Evolutionary conservation across 164 flowering plant species (phyloP).

Genomic region (Saururus chinensis): DNA sequence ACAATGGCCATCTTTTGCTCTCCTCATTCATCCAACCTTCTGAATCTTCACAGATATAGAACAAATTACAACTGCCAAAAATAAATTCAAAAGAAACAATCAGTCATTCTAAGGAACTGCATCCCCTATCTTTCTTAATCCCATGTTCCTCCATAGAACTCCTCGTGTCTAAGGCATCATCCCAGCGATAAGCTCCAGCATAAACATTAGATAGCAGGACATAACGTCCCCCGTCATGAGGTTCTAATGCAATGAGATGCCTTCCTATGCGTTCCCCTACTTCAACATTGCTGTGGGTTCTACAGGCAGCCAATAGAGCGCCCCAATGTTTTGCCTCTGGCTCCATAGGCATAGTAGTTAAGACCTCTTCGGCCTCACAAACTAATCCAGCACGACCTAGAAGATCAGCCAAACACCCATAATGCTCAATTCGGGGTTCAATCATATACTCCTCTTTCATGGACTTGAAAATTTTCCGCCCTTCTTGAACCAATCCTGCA

Average conservation of each 20-base stretch:
- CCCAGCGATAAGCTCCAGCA: slow-evolving; percentile 29
- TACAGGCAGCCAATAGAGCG: slow-evolving; percentile 35
- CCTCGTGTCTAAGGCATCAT: slow-evolving; percentile 21
- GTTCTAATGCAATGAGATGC: slow-evolving; percentile 12
- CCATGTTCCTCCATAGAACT: slow-evolving; percentile 24
- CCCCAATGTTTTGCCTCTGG: slow-evolving; percentile 33
- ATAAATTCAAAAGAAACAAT: background rate
- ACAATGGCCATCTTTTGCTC: too few species aligned
- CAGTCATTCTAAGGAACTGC: slow-evolving; percentile 33
- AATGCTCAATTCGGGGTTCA: slow-evolving; percentile 34
- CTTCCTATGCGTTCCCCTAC: slow-evolving; percentile 28
- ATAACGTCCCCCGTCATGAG: slow-evolving; percentile 29
- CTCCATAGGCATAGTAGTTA: slow-evolving; percentile 20
- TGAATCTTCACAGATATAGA: too few species aligned
- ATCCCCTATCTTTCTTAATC: slow-evolving; percentile 30
- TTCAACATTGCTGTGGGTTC: slow-evolving; percentile 26
- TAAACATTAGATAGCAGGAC: slow-evolving; percentile 29
- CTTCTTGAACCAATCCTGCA: slow-evolving; percentile 32
- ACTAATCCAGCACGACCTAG: slow-evolving; percentile 32
- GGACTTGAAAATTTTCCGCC: slow-evolving; percentile 20
- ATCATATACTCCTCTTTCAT: slow-evolving; percentile 21
- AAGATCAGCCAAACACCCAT: slow-evolving; percentile 38
- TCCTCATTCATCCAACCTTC: background rate
- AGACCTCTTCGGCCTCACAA: slow-evolving; percentile 29
- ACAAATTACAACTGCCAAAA: background rate